These are phyloP conservation scores for Amylocystis lapponica DNA, from an alignment of 768 basidiomycete genomes.

Conservation along the genomic window DNA sequence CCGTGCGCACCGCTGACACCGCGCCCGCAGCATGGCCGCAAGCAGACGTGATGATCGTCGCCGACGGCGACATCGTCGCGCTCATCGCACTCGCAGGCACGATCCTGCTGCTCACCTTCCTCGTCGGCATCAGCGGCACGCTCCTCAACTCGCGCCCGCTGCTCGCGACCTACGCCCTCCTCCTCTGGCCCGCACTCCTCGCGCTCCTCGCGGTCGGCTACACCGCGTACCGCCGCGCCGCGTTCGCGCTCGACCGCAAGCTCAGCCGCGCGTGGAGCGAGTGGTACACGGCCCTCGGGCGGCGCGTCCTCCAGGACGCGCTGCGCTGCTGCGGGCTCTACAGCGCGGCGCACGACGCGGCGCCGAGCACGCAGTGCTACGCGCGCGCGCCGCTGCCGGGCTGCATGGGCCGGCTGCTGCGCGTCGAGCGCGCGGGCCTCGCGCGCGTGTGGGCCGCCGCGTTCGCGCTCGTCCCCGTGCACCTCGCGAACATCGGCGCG, in stretches of 20 bases:
- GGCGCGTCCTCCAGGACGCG: conserved; percentile 54
- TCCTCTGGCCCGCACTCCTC: conserved; percentile 60
- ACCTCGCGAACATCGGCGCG: conserved; percentile 52
- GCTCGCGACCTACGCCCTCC: conserved; percentile 58
- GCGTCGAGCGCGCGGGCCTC: conserved; percentile 47
- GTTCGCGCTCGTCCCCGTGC: conserved; percentile 54
- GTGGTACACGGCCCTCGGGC: conserved; percentile 48
- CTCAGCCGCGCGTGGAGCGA: conserved; percentile 64
- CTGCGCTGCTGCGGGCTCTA: conserved; percentile 65
- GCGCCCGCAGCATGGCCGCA: conserved; percentile 53
- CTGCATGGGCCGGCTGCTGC: conserved; percentile 55
- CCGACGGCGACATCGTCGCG: conserved; percentile 49
- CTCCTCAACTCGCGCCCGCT: conserved; percentile 65
- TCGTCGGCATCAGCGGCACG: conserved; percentile 54
- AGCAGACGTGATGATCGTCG: conserved; percentile 58
- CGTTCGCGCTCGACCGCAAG: conserved; percentile 60
- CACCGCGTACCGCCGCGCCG: conserved; percentile 52
- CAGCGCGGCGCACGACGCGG: conserved; percentile 53
- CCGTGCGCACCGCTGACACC: background rate
- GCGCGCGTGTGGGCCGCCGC: conserved; percentile 41
- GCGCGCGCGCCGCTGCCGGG: conserved; percentile 57
- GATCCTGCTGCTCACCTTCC: conserved; percentile 49
- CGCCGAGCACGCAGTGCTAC: conserved; percentile 54
- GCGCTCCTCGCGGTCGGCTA: conserved; percentile 59
- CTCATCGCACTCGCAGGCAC: conserved; percentile 55